Percentiles rank a stretch among this genome's conserved stretches.
Evolutionary conservation across 352 stramenopile genomes (phyloP).

Genomic region (Globisporangium mamillatum): DNA sequence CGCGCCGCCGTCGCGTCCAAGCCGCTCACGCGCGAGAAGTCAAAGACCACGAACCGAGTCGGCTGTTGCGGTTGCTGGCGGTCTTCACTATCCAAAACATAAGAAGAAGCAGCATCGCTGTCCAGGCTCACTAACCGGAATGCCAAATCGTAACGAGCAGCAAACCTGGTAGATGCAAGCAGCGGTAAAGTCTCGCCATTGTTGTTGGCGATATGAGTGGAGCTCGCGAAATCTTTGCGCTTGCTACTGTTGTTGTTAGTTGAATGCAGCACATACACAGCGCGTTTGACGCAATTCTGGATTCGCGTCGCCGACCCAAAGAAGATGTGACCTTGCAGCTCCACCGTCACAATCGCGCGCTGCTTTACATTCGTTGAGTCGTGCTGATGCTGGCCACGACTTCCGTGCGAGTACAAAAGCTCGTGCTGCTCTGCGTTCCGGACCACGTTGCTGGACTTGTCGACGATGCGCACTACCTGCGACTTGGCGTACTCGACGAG

Average conservation of each 20-base stretch:
- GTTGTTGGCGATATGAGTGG: not conserved
- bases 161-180: conserved; percentile 14
- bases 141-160: conserved; percentile 6
- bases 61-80: not conserved
- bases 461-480: conserved; percentile 51
- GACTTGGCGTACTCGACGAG: conserved; percentile 79
- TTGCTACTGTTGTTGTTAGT: not conserved
- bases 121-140: conserved; percentile 43
- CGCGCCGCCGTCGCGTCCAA: conserved; percentile 75
- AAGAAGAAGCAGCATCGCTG: conserved; percentile 16
- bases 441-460: conserved; percentile 66
- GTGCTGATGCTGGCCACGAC: conserved; percentile 10
- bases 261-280: conserved; percentile 42
- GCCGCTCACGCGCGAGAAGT: conserved; percentile 75
- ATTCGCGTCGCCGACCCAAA: conserved; percentile 74
- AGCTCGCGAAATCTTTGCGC: not conserved
- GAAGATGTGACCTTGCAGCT: conserved; percentile 75
- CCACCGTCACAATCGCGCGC: conserved; percentile 60
- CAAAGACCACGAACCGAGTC: conserved; percentile 72
- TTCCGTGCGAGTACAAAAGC: conserved; percentile 31
- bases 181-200: conserved; percentile 29
- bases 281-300: conserved; percentile 62
- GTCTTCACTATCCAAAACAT: not conserved
- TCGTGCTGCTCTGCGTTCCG: conserved; percentile 61
- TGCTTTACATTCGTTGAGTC: conserved; percentile 24